These are phyloP conservation scores for Coprinopsis sp. DNA, from an alignment of 768 basidiomycete species.

Conservation along the genomic window DNA sequence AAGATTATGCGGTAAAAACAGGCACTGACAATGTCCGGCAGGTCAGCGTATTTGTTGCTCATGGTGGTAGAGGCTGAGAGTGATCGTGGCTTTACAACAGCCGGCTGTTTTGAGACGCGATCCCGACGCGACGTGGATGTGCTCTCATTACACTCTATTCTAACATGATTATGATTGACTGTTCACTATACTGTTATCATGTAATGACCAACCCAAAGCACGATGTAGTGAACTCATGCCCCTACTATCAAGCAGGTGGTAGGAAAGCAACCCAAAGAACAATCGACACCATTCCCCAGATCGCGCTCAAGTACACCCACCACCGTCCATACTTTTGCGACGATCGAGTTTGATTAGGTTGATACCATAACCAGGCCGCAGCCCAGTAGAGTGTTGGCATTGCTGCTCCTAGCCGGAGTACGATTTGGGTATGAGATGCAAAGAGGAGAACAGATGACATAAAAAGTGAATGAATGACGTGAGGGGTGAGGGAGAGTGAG, in stretches of 20 bases:
- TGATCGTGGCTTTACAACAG: no score
- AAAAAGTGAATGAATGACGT: conserved; percentile 69
- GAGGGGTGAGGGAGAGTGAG: conserved; percentile 47
- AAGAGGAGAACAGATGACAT: conserved; percentile 65
- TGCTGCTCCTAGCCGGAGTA: conserved; percentile 68
- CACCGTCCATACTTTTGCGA: background rate
- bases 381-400: conserved; percentile 87
- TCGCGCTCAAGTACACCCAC: conserved; percentile 76
- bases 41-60: conserved; percentile 80
- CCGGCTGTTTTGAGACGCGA: no score
- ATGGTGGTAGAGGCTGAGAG: conserved; percentile 38
- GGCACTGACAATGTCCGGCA: conserved; percentile 84
- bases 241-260: no score
- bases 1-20: conserved; percentile 7
- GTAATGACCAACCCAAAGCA: no score
- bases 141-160: no score
- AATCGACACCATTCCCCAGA: conserved; percentile 69
- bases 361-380: conserved; percentile 51
- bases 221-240: no score
- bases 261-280: conserved; percentile 83
- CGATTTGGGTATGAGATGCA: conserved; percentile 83
- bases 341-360: conserved; percentile 3
- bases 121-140: no score
- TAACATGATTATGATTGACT: no score
- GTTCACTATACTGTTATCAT: no score